Evolutionary conservation across 192 early-diverging fungal species (phyloP), one percentile per base, ranked within the genome.

Genomic region (Backusella circina): DNA sequence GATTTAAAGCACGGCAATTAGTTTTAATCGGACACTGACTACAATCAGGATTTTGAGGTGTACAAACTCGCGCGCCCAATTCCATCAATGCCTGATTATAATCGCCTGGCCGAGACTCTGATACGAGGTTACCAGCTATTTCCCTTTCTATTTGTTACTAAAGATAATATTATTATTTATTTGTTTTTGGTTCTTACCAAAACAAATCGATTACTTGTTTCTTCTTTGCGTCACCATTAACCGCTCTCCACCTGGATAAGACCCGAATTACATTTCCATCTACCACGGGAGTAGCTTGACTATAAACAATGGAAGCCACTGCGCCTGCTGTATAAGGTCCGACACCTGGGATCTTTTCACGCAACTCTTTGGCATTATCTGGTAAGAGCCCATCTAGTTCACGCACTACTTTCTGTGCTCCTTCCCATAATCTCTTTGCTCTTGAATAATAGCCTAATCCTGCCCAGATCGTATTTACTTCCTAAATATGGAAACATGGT

Each of bases 71-170:
- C 1, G 93, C 90, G 0, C 93, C 93, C 5, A 93, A 80, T 80
- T 95, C 93, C 93, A 95, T 95, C 64, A 95, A 51, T 9, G 90
- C 91, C 66, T 95, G 92, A 73, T 95, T 95, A 69, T 91, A 93
- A 64, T 92, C 87, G 9, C 93, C 93, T 31, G 93, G 91, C 16
- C 86, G 83, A 8, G 80, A 74, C 7, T 68, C 57, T 33, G 89
- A 84, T 12, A 95, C 77, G 21, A 93, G 64, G 30, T 75, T 70
- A 37, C 79, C 80, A 8, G 93, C 92, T 8, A 92, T 79, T 28
- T 80, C 68, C 91, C 91, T n/a, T n/a, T 41, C 13, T 33, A 35
- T 75, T 37, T 47, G 23, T 30, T 15, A 15, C 23, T 26, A 65
- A 61, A 28, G 54, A 28, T 1, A 28, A 12, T 4, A 26, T 1